Evolutionary conservation across 495 filamentous ascomycete species (phyloP).

Genomic region (Penicillium parvum): DNA sequence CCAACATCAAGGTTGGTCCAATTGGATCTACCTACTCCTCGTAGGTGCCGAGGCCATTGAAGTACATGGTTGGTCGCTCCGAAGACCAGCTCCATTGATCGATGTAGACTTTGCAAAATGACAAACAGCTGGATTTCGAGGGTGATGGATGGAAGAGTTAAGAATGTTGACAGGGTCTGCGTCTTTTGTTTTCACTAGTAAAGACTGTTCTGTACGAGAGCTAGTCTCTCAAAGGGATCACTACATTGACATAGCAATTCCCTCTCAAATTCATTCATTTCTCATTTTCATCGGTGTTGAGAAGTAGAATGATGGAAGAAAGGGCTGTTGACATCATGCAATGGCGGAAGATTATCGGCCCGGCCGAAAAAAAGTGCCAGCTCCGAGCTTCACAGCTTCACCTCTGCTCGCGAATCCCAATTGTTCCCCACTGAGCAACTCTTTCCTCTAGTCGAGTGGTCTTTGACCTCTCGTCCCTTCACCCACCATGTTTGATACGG

Average conservation of each 20-base stretch:
- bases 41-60: conserved; percentile 1
- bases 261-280: conserved; percentile 3
- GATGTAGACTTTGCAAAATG: no score
- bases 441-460: neutral
- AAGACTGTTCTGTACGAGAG: no score
- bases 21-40: conserved; percentile 58
- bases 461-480: neutral
- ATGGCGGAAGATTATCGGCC: conserved; percentile 17
- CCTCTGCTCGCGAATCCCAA: neutral
- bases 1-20: conserved; percentile 65
- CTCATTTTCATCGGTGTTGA: no score
- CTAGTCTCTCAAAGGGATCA: no score
- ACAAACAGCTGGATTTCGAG: no score
- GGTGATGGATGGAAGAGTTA: no score
- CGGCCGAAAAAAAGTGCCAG: conserved; percentile 15
- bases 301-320: neutral
- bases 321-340: neutral
- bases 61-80: no score
- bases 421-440: neutral
- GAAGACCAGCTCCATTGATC: no score
- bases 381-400: conserved; percentile 9
- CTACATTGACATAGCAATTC: no score
- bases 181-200: no score
- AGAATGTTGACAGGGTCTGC: no score
- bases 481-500: conserved; percentile 68